Evolutionary conservation across 2,329 filamentous ascomycete species (phyloP), one percentile per base, ranked within the genome.

Genomic region (Aspergillus ochraceus): DNA sequence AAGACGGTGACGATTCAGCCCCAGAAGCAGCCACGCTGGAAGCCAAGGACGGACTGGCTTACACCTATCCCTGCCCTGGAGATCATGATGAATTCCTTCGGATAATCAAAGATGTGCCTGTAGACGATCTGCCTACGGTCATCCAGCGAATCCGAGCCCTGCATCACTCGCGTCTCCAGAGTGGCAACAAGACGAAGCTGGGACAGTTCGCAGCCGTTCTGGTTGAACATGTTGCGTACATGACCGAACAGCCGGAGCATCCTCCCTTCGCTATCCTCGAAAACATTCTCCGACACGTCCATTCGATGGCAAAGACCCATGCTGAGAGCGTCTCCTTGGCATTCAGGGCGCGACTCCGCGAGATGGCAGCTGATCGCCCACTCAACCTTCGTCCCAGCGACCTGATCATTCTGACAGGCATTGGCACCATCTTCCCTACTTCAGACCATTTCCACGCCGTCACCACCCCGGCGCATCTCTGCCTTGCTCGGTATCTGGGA

Each of bases 361-460:
- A 76, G 24, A 78, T 88, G 36, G 79, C 84, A 46, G 74, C 82
- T 12, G 76, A 82, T 2, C 81, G 80, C 29, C 75, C 80, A 0
- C 69, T 86, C 82, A 68, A 84, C 74, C 70, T 84, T 73, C 67
- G 74, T 12, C 73, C 83, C n/a, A 91, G 91, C 19, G 93, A 99
- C 69, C 78, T 99, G 20, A 78, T 92, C 22, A 79, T 96, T n/a
- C 79, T 99, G 39, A 93, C 91, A 0, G 92, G 91, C 0, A 86
- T 97, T 60, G 87, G 89, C 46, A 88, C 87, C 2, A 90, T 96
- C 55, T 99, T 96, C 70, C 93, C 95, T 4, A 97, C 95, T 0
- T 97, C 93, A 0, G 95, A 99, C 76, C 93, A 98, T 77, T 99
- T 98, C 76, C 95, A 99, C 70, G 90, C 95, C 68, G 91, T 98